These are phyloP conservation scores for Lachnellula suecica DNA, from an alignment of 2,329 filamentous ascomycete genomes.

Conservation along the genomic window DNA sequence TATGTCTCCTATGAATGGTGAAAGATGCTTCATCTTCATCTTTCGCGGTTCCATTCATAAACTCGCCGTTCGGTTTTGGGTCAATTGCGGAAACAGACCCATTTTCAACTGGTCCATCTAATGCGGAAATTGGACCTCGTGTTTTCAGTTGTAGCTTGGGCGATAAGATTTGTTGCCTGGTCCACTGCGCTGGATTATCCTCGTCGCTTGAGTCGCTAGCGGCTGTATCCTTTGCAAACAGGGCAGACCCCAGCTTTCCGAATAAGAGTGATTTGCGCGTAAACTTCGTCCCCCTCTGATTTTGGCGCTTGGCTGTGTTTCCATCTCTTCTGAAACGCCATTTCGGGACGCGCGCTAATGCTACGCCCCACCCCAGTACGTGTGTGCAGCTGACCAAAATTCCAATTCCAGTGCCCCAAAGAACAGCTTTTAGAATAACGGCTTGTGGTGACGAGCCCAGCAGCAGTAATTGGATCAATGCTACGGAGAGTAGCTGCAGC, in stretches of 20 bases:
- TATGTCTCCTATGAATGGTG: constrained; percentile 43
- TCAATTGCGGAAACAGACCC: constrained; percentile 25
- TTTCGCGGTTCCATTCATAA: constrained; percentile 10
- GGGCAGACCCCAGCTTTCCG: constrained; percentile 13
- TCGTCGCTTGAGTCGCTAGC: constrained; percentile 25
- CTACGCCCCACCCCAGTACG: constrained; percentile 80
- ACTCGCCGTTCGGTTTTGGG: constrained; percentile 12
- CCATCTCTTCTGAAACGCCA: constrained; percentile 75
- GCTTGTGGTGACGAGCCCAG: constrained; percentile 80
- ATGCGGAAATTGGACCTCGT: constrained; percentile 8
- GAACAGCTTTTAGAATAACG: constrained; percentile 77
- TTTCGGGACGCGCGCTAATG: constrained; percentile 81
- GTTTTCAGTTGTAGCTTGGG: constrained; percentile 19
- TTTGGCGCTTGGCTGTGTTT: constrained; percentile 7
- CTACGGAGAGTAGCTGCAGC: constrained; percentile 80
- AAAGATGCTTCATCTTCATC: constrained; percentile 36
- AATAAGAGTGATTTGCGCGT: constrained; percentile 15
- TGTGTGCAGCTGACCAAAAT: constrained; percentile 72
- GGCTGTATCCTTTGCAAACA: constrained; percentile 18
- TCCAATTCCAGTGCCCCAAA: constrained; percentile 81
- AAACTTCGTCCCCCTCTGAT: constrained; percentile 5
- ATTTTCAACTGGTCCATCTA: constrained; percentile 12
- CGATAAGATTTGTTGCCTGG: background rate
- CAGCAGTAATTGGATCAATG: constrained; percentile 77
- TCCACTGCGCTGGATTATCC: constrained; percentile 11